Evolutionary conservation across 1,284 basidiomycete genomes (phyloP), one percentile per base, ranked within the genome.

Genomic region (Cerrena zonata): DNA sequence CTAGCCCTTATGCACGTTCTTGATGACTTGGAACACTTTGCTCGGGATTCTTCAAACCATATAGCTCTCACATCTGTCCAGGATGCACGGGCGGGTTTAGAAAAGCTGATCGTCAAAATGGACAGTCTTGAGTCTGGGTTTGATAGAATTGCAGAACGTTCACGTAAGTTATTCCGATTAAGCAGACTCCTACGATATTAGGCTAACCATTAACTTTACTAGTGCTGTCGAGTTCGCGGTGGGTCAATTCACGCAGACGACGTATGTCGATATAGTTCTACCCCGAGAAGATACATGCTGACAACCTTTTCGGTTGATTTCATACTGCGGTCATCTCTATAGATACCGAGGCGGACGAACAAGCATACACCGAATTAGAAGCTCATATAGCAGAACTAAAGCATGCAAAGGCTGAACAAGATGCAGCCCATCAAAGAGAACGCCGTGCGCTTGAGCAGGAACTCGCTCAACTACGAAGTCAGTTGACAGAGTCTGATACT

Each of bases 131-230:
- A 89, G 61, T 66, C 78, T 0, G 82, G 84, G 2, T 90, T 93
- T 60, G 90, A 92, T 58, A 77, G 81, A 53, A 83, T 91, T 57
- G 86, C 87, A 13, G 89, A 91, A 61, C 77, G 84, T 42, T 87
- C 88, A 51, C 68, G 89, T 91, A 62, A 54, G 86, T 34, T 34
- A 7, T 34, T 7, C 30, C 30, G 30, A 7, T 34, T 15, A 34
- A 34, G 30, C 15, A 34, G 30, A 34, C 30, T 34, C 15, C 15
- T 34, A n/a, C n/a, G n/a, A n/a, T n/a, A n/a, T n/a, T n/a, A n/a
- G n/a, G n/a, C n/a, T 42, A 22, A 42, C 41, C 13, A 22, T 23
- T 40, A 7, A 27, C 22, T 47, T 25, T 41, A 22, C 13, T 42
- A 89, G 88, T 90, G 30, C 72, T 90, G 30, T 90, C 88, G 18